phyloP scores from a whole-genome alignment of 2,329 filamentous ascomycete species.

The Aureobasidium sp. region DNA sequence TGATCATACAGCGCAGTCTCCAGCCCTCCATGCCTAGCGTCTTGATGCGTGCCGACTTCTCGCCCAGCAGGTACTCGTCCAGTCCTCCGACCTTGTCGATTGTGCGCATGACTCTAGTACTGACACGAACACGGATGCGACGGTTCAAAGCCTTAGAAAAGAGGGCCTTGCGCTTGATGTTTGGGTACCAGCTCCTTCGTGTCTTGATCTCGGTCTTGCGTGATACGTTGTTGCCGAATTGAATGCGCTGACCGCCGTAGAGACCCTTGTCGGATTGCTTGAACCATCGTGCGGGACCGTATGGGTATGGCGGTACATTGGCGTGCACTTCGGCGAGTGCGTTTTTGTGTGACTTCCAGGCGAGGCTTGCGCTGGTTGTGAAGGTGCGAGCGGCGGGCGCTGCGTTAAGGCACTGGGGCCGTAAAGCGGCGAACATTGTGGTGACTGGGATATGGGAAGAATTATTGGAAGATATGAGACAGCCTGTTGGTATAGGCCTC shows the following conservation, averaged over 20 bases:
- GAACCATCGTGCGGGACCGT: constrained; percentile 62
- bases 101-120: constrained; percentile 54
- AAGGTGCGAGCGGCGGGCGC: constrained; percentile 22
- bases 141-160: constrained; percentile 57
- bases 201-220: constrained; percentile 63
- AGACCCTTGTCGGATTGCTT: constrained; percentile 64
- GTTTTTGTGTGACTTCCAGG: constrained; percentile 20
- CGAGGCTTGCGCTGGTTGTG: constrained; percentile 24
- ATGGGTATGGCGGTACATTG: constrained; percentile 54
- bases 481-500: background rate
- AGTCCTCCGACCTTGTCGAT: constrained; percentile 83
- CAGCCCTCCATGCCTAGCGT: constrained; percentile 87
- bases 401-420: constrained; percentile 5
- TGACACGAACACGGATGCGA: constrained; percentile 61
- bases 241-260: constrained; percentile 58
- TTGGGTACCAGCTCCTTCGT: constrained; percentile 67
- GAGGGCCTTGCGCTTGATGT: constrained; percentile 60
- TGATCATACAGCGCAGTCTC: constrained; percentile 80
- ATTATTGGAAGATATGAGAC: background rate
- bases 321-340: constrained; percentile 18
- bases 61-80: constrained; percentile 83
- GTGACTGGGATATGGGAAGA: background rate
- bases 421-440: constrained; percentile 13
- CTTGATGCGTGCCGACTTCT: constrained; percentile 68
- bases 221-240: constrained; percentile 72